Evolutionary conservation across 176 grass and related monocot species (phyloP).

Genomic region (Echinochloa phyllopogon): DNA sequence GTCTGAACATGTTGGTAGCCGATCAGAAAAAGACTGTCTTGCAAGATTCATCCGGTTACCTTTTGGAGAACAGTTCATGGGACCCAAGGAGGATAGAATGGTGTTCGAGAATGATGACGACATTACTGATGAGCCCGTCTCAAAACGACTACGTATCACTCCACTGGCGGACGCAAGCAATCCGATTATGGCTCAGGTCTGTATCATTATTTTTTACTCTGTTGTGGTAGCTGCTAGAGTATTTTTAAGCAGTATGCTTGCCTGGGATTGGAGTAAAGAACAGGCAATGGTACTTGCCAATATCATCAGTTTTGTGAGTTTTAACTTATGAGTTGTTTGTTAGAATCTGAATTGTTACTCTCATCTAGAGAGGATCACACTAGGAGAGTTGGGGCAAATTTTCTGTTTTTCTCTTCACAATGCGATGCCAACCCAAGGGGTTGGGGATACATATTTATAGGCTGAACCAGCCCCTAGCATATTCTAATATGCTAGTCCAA

Average conservation of each 20-base stretch:
- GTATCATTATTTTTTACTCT: constrained; percentile 18
- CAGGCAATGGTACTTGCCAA: neutral
- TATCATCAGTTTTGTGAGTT: neutral
- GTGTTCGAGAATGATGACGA: constrained; percentile 49
- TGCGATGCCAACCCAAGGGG: no score
- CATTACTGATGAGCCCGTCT: constrained; percentile 41
- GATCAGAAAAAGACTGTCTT: constrained; percentile 87
- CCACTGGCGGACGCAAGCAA: constrained; percentile 94
- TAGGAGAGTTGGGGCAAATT: no score
- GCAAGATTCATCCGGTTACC: constrained; percentile 84
- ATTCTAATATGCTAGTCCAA: no score
- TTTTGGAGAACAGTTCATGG: constrained; percentile 95
- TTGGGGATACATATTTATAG: no score
- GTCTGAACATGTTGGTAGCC: constrained; percentile 86
- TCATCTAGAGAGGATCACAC: no score
- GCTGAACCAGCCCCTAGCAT: no score
- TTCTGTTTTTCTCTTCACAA: no score
- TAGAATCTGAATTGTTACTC: no score
- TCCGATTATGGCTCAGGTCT: constrained; percentile 96
- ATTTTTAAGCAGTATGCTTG: constrained; percentile 13
- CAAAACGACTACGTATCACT: constrained; percentile 67
- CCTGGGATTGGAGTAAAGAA: constrained; percentile 7
- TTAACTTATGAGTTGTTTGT: neutral
- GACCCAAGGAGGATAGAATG: constrained; percentile 57
- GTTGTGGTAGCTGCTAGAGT: constrained; percentile 1